These are phyloP conservation scores for Aspergillus neotritici DNA, from an alignment of 2,329 filamentous ascomycete genomes.

Conservation along the genomic window DNA sequence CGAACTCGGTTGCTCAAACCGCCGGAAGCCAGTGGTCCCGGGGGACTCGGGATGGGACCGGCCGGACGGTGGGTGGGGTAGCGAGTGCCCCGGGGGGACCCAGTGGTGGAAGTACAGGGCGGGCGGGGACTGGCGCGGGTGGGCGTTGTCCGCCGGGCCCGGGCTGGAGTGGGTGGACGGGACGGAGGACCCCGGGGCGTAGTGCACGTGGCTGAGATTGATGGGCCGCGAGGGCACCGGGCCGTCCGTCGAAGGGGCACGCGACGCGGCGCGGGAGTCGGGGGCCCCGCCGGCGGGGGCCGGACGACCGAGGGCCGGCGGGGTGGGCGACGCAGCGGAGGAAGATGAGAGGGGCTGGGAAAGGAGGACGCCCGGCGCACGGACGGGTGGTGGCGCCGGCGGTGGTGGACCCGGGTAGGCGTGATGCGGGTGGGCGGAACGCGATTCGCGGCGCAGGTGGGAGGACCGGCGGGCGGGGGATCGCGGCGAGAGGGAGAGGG, in stretches of 20 bases:
- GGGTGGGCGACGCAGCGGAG: conserved; percentile 10
- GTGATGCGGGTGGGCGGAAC: conserved; percentile 20
- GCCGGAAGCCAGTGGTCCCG: conserved; percentile 42
- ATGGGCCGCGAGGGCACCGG: conserved; percentile 24
- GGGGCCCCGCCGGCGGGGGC: conserved; percentile 15
- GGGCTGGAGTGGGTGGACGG: conserved; percentile 51
- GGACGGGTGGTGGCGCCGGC: conserved; percentile 13
- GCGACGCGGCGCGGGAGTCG: conserved; percentile 4
- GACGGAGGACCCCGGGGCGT: conserved; percentile 29
- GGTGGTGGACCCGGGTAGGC: conserved; percentile 27
- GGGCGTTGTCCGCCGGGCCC: conserved; percentile 45
- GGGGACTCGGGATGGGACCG: conserved; percentile 54
- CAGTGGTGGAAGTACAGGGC: conserved; percentile 90
- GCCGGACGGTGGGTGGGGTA: conserved; percentile 69
- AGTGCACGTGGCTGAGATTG: conserved; percentile 19
- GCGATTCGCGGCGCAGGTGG: conserved; percentile 16
- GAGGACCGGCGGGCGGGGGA: conserved; percentile 17
- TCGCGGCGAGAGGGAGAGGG: conserved; percentile 16
- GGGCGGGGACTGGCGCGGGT: conserved; percentile 61
- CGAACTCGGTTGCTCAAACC: conserved; percentile 62
- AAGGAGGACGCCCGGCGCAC: conserved; percentile 14
- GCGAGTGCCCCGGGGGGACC: conserved; percentile 70
- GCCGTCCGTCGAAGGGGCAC: too few relatives aligned
- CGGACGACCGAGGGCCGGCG: conserved; percentile 10
- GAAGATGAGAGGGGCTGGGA: conserved; percentile 20